Conservation (phyloP, 1,139 yeast genomes). For the Chernovozyma aurita region DNA sequence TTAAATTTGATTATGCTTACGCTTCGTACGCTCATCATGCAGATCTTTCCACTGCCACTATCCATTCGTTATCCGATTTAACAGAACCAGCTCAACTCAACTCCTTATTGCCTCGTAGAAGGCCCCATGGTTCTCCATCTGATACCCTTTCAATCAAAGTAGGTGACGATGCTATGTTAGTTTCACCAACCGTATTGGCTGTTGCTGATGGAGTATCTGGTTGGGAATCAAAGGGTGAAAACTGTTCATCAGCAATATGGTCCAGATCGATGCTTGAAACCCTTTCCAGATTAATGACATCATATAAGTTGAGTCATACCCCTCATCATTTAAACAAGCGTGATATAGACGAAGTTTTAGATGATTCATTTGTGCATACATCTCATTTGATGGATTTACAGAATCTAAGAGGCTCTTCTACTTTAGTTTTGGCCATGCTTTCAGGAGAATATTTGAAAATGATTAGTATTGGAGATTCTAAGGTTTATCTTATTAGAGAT, state of each 20-base stretch:
- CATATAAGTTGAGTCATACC: constrained; percentile 37
- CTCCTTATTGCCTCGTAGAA: constrained; percentile 45
- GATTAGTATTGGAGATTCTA: constrained; percentile 55
- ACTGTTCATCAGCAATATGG: constrained; percentile 50
- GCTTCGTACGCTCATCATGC: constrained; percentile 51
- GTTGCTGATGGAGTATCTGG: constrained; percentile 63
- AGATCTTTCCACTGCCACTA: constrained; percentile 31
- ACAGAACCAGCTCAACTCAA: constrained; percentile 47
- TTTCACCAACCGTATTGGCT: constrained; percentile 51
- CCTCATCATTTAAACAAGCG: constrained; percentile 42
- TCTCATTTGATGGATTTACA: constrained; percentile 52
- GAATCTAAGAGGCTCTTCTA: constrained; percentile 48
- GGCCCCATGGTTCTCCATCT: constrained; percentile 51
- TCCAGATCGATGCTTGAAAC: constrained; percentile 54
- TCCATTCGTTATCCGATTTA: constrained; percentile 48
- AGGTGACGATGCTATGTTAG: constrained; percentile 63
- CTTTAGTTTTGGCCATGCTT: constrained; percentile 48
- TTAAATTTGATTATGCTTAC: constrained; percentile 42
- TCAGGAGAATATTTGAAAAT: constrained; percentile 45
- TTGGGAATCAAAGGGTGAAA: constrained; percentile 46
- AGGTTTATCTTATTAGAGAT: constrained; percentile 45
- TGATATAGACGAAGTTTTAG: constrained; percentile 45
- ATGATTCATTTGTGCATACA: constrained; percentile 49
- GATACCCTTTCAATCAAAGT: constrained; percentile 52
- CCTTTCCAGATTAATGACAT: constrained; percentile 44